Evolutionary conservation across 129 eudicot species (phyloP).

Genomic region (Flaveria sonorensis): DNA sequence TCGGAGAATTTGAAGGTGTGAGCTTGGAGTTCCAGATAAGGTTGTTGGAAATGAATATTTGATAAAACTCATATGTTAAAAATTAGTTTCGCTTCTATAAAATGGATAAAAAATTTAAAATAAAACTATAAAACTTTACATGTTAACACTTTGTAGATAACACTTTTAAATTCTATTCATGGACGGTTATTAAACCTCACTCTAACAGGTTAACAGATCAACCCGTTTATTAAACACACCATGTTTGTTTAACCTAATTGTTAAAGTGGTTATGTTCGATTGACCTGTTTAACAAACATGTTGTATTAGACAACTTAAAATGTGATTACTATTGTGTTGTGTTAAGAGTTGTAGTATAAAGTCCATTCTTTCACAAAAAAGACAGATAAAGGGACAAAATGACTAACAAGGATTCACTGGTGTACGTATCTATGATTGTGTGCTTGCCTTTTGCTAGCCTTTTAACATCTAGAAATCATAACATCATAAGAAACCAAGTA

Average conservation of each 20-base stretch:
- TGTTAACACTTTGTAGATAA: too few species aligned
- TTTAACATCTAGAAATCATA: constrained; percentile 4
- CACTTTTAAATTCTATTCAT: not conserved
- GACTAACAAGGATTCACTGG: constrained; percentile 3
- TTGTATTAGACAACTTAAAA: not conserved
- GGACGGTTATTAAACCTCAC: not conserved
- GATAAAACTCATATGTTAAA: too few species aligned
- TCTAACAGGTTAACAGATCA: not conserved
- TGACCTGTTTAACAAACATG: too few species aligned
- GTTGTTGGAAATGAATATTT: too few species aligned
- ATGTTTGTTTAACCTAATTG: too few species aligned
- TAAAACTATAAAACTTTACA: too few species aligned
- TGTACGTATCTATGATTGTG: not conserved
- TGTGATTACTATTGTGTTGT: not conserved
- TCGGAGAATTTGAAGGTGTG: too few species aligned
- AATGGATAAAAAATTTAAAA: too few species aligned
- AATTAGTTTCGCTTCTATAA: too few species aligned
- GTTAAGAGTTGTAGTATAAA: not conserved
- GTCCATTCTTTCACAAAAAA: not conserved
- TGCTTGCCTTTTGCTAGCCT: constrained; percentile 4
- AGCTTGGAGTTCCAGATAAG: too few species aligned
- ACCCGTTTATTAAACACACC: not conserved
- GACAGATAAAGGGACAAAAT: not conserved
- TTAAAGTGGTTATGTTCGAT: too few species aligned
- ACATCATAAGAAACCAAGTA: constrained; percentile 9